Evolutionary conservation across 1,284 basidiomycete genomes (phyloP).

Genomic region (Ceratobasidium sp.): DNA sequence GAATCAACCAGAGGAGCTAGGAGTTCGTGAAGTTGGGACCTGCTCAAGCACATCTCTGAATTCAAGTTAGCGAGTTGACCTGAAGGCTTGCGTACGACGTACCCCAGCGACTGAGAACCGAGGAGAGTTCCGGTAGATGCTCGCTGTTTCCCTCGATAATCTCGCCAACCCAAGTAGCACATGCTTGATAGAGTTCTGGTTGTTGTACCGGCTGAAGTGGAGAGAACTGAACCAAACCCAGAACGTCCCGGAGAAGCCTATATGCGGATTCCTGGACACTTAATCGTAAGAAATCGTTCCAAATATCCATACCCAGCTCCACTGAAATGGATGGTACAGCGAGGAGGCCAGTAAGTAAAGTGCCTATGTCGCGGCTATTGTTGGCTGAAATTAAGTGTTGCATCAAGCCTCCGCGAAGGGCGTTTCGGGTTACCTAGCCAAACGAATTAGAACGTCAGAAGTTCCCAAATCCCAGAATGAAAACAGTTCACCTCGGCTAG

Average conservation of each 20-base stretch:
- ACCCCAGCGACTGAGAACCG: conserved; percentile 32
- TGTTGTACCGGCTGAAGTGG: neutral
- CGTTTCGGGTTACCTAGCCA: conserved; percentile 9
- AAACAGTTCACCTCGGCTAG: conserved; percentile 15
- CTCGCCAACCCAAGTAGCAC: conserved; percentile 10
- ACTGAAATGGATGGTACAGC: neutral
- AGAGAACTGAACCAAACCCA: neutral
- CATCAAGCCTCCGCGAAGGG: conserved; percentile 6
- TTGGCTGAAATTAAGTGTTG: neutral
- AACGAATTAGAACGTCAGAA: neutral
- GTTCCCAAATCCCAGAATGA: neutral
- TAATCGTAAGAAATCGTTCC: conserved; percentile 10
- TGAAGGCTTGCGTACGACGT: neutral
- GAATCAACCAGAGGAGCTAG: neutral
- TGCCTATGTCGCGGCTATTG: neutral
- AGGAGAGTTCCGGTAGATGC: neutral
- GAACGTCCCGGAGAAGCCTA: neutral
- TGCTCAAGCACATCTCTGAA: conserved; percentile 24
- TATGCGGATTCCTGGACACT: neutral
- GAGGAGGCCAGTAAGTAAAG: conserved; percentile 11
- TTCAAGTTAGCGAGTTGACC: neutral
- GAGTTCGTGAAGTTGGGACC: conserved; percentile 8
- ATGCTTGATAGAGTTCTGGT: neutral
- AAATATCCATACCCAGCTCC: neutral
- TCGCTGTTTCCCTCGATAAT: conserved; percentile 5